Evolutionary conservation across 768 basidiomycete species (phyloP), one percentile per base, ranked within the genome.

Genomic region (Tulasnella sp.): DNA sequence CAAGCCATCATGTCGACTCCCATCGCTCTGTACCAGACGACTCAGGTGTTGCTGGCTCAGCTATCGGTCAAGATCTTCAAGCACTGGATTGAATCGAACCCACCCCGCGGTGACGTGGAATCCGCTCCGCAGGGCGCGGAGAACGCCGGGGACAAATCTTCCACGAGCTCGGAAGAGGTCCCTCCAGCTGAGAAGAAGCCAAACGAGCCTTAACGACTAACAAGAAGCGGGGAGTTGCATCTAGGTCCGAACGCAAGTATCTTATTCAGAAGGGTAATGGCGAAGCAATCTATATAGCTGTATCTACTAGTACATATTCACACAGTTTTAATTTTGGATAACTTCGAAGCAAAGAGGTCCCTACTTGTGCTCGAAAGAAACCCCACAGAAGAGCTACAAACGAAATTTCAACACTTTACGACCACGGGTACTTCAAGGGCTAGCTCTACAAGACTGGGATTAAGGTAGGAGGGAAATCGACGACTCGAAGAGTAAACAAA

Each of bases 1-100:
- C 74, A 79, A 77, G 82, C 83, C 5, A 81, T 82, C 71, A 79
- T 83, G 26, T 81, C 81, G 10, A 81, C 82, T 40, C 83, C 83
- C 18, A 74, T 83, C 29, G 83, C 81, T 1, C 78, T 83, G 48
- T 83, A 83, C 75, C 83, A 83, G 44, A 57, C 42, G 10, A 77
- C 77, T 3, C 77, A 77, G 55, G 70, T 77, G 42, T 26, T 70
- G 16, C 69, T 77, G 37, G 77, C 77, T 29, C 77, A 77, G 40
- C 32, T 77, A 26, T 77, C 77, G 13, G 77, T 77, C 16, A 77
- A 46, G 69, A 44, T 57, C 37, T 77, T 77, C 77, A 77, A 77
- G 77, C 35, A 57, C 16, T 77, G 77, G 77, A 70, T 77, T 32
- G 75, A 76, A 32, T 67, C 32, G 61, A 9, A 6, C 4, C 61